A percentile compares a stretch with the other conserved stretches of the same genome.
Conservation (phyloP, 805 yeast genomes). For the Metschnikowia amazonensis region DNA sequence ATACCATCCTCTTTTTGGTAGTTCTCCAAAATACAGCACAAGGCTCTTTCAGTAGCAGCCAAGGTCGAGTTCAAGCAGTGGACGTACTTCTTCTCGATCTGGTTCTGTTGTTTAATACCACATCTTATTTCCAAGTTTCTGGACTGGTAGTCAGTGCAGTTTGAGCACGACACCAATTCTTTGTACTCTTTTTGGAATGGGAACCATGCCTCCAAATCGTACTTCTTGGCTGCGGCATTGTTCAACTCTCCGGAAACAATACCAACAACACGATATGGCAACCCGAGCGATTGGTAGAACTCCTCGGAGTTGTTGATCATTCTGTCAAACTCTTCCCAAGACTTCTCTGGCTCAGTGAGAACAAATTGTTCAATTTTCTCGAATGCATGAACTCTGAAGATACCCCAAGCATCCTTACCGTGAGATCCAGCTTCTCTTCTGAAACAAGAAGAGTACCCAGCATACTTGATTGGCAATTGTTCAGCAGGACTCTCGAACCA, state of each 20-base stretch:
- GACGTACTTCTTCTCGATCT: constrained; percentile 94
- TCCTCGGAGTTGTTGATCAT: constrained; percentile 91
- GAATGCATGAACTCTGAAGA: constrained; percentile 97
- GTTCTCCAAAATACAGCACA: constrained; percentile 95
- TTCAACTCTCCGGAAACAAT: constrained; percentile 98
- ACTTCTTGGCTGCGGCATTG: constrained; percentile 98
- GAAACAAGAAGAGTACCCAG: constrained; percentile 98
- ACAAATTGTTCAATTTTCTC: constrained; percentile 98
- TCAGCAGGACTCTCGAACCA: constrained; percentile 98
- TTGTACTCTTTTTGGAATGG: constrained; percentile 98
- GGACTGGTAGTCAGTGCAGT: constrained; percentile 99
- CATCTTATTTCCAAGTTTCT: constrained; percentile 98
- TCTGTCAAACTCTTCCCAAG: constrained; percentile 95
- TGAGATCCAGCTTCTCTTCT: constrained; percentile 99
- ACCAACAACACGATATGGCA: constrained; percentile 96
- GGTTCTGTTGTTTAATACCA: constrained; percentile 94
- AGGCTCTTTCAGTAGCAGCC: constrained; percentile 97
- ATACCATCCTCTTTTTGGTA: constrained; percentile 97
- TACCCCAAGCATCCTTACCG: constrained; percentile 99
- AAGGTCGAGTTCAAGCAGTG: constrained; percentile 97
- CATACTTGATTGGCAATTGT: constrained; percentile 94
- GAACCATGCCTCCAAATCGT: constrained; percentile 99
- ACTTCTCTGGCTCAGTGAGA: constrained; percentile 94
- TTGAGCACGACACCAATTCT: constrained; percentile 96
- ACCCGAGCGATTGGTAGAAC: constrained; percentile 84